Base-by-base conservation (phyloP, 164 flowering plant species). In the Vitis cinerea region DNA sequence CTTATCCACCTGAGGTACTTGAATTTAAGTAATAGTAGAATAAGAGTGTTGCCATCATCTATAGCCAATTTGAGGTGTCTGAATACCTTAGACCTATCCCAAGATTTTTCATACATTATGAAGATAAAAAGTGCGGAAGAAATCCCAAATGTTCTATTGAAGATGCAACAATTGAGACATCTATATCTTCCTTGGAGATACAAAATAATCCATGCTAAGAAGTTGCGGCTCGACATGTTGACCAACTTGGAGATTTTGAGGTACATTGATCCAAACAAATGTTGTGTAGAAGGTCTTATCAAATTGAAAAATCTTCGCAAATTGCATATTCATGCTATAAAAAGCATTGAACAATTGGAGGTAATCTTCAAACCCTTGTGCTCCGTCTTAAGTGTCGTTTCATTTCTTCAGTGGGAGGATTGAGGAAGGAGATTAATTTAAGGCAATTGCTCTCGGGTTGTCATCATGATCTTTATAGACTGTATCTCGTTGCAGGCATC, bases 1-100 rank as follows among this genome's bases (percentile, higher is more conserved):
- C 70, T 81, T 4, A n/a, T 72, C 30, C 76, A 73, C 17, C 66
- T 83, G 63, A 71, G 74, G 72, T 79, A 75, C 66, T 49, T 79
- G 49, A 55, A 73, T 10, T 17, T 79, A 4, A 16, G 23, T 10
- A 17, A 37, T 11, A 31, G 37, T 10, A 1, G 9, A 0, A 1
- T 50, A 2, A 9, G 17, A 0, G 2, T 19, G 29, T 14, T 81
- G 9, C 83, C 80, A 37, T 9, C 67, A 1, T 71, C 69, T 23
- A 9, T 83, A 6, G 62, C 76, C 9, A 57, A 74, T 2, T 53
- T 79, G 30, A 13, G 10, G 31, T 59, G 19, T 52, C 31, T 82
- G 51, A 72, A 65, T 6, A 71, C 76, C 52, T 49, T 82, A 7
- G 17, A 17, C 23, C 23, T 19, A 19, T 19, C 23, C 23, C 23